Percentiles rank a stretch among this genome's conserved stretches.
These are phyloP conservation scores for Jamesozyma gamospora DNA, from an alignment of 805 yeast species.

Conservation along the genomic window DNA sequence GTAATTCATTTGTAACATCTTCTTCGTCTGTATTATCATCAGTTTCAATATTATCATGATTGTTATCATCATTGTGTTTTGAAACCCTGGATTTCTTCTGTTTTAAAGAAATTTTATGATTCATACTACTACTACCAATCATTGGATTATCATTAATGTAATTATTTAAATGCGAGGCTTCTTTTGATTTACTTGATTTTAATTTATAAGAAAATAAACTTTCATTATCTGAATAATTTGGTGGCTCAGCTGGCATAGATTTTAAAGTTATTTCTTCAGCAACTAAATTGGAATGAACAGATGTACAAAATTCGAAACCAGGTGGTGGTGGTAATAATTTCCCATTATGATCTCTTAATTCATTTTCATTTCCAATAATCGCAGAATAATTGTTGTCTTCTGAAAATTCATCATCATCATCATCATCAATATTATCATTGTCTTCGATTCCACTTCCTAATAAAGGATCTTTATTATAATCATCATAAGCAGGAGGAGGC, in stretches of 20 bases:
- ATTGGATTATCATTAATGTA: neutral
- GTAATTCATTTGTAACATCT: conserved; percentile 5
- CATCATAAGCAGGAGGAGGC: conserved; percentile 89
- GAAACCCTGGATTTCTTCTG: conserved; percentile 1
- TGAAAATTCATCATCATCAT: conserved; percentile 30
- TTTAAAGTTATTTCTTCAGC: conserved; percentile 28
- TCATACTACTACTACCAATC: conserved; percentile 3
- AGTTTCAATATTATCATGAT: neutral
- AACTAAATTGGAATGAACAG: conserved; percentile 9
- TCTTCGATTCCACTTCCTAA: conserved; percentile 53
- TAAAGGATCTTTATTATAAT: conserved; percentile 66
- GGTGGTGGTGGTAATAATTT: conserved; percentile 31
- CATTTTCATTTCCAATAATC: conserved; percentile 16
- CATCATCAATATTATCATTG: conserved; percentile 30
- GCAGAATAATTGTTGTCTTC: conserved; percentile 28
- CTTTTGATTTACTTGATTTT: neutral
- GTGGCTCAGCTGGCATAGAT: conserved; percentile 32
- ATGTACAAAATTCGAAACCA: conserved; percentile 28
- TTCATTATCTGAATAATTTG: conserved; percentile 26
- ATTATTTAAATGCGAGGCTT: neutral
- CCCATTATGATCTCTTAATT: conserved; percentile 17
- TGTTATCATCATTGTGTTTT: conserved; percentile 3
- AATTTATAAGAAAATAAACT: neutral
- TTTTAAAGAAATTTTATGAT: conserved; percentile 5
- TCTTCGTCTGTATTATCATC: conserved; percentile 1